Evolutionary conservation across 345 rosid genomes (phyloP).

Genomic region (Adansonia digitata): DNA sequence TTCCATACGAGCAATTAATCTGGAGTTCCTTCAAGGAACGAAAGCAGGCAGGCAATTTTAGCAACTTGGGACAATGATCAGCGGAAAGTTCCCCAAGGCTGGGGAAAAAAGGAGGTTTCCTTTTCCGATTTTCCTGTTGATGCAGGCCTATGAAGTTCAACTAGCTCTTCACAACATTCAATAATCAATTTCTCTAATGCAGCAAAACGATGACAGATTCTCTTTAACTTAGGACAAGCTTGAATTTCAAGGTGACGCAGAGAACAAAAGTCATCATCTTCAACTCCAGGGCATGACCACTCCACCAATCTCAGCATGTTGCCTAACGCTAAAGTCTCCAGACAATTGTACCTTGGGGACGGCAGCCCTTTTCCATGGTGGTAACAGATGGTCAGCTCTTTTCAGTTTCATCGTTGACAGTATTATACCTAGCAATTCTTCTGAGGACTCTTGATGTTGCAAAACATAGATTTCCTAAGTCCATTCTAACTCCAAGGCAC

Average conservation of each 20-base stretch:
- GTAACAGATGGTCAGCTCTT: background rate
- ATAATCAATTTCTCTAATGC: background rate
- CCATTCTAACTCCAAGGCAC: slow-evolving; percentile 13
- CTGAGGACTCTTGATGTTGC: background rate
- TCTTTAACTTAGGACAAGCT: background rate
- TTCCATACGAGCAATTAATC: background rate
- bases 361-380: background rate
- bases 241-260: background rate
- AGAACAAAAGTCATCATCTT: background rate
- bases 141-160: background rate
- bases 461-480: background rate
- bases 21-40: background rate
- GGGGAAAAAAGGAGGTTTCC: background rate
- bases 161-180: background rate
- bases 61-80: background rate
- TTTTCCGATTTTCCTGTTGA: background rate
- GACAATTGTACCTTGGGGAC: background rate
- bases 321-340: background rate
- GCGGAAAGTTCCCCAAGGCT: background rate
- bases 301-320: background rate
- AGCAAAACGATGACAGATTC: background rate
- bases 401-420: background rate
- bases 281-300: background rate
- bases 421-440: background rate
- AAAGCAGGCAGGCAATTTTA: background rate